Evolutionary conservation across 2,329 filamentous ascomycete species (phyloP).

Genomic region (Myotisia sp.): DNA sequence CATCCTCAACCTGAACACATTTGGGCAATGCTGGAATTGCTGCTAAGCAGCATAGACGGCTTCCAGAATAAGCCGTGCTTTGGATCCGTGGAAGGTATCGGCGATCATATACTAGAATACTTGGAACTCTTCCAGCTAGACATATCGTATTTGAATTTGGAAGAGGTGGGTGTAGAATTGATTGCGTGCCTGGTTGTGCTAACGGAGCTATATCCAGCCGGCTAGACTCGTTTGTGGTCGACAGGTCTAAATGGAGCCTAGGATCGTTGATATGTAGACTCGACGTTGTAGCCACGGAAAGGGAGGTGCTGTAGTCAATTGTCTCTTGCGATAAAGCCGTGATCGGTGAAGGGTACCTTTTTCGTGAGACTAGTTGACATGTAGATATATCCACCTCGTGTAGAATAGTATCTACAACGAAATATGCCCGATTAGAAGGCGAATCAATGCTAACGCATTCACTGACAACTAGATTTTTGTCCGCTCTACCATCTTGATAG

Average conservation of each 20-base stretch:
- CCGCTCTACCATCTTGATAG: constrained; percentile 15
- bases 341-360: constrained; percentile 67
- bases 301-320: constrained; percentile 47
- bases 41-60: constrained; percentile 58
- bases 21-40: constrained; percentile 44
- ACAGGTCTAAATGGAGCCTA: constrained; percentile 34
- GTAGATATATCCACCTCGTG: constrained; percentile 71
- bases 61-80: constrained; percentile 71
- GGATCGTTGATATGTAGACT: constrained; percentile 75
- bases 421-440: constrained; percentile 52
- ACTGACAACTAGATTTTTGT: constrained; percentile 40
- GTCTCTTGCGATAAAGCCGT: constrained; percentile 59
- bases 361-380: constrained; percentile 52
- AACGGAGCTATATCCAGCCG: too few species aligned
- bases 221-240: too few species aligned
- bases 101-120: constrained; percentile 76
- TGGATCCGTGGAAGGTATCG: constrained; percentile 67
- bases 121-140: constrained; percentile 76
- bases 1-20: constrained; percentile 32
- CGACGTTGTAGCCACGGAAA: constrained; percentile 71
- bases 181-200: constrained; percentile 66
- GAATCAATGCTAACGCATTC: constrained; percentile 75
- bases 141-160: constrained; percentile 63
- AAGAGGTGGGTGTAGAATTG: constrained; percentile 61
- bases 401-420: constrained; percentile 62